Evolutionary conservation across 345 rosid species (phyloP), one percentile per base, ranked within the genome.

Genomic region (Corymbia maculata): DNA sequence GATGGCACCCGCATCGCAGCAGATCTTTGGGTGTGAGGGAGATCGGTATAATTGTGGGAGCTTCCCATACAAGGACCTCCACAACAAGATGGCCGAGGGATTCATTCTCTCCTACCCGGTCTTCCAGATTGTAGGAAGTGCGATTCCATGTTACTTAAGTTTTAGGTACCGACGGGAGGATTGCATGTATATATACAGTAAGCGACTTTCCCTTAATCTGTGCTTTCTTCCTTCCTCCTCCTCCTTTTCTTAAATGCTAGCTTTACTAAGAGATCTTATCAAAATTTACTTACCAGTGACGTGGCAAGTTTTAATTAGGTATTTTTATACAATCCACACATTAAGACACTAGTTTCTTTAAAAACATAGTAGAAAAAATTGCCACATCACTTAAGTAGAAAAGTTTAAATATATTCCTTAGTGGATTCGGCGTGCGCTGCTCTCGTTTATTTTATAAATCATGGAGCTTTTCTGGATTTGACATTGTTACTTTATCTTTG

Each of bases 371-470:
- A 11, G 14, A 59, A 59, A 24, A 61, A 26, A 61, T 61, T 11
- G 68, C 32, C 30, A 12, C 15, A 0, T 61, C 68, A 26, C 68
- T 0, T 53, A 26, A n/a, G 4, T n/a, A 0, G 15, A 53, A 53
- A 53, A 53, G 57, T 53, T 53, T 53, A 53, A 53, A 0, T 0
- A 53, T 9, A 53, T 53, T 53, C 17, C 24, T 17, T 53, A 3
- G 59, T 53, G 17, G 2, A 0, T 0, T 53, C 10, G 2, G 59
- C 59, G 17, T 19, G 24, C 59, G 1, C 0, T 53, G 59, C 0
- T 53, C 9, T 19, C 2, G 0, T 53, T 53, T 0, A 53, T 53
- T 53, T 53, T 53, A 53, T 0, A 0, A 55, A 0, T 22, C 1
- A 0, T 55, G 61, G 28, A 55, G 1, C 61, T 21, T 55, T 55